Percentiles rank a stretch among this genome's conserved stretches.
Evolutionary conservation across 2,329 filamentous ascomycete genomes (phyloP).

Genomic region (Salinomyces thailandicus): DNA sequence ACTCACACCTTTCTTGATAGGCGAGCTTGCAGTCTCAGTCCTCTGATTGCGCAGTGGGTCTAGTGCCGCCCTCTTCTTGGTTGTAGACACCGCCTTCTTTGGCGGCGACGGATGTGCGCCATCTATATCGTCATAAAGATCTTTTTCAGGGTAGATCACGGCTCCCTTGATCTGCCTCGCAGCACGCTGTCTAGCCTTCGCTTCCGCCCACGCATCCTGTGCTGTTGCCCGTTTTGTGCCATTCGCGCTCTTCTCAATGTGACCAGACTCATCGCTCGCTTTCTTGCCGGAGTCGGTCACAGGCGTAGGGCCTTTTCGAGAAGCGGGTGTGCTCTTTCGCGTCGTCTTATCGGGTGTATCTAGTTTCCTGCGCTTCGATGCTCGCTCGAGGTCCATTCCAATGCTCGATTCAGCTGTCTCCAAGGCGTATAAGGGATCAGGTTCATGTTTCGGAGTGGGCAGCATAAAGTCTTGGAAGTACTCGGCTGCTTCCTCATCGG

Average conservation of each 20-base stretch:
- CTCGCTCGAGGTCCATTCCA: conserved; percentile 18
- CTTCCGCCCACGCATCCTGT: conserved; percentile 10
- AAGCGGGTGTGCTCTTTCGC: conserved; percentile 3
- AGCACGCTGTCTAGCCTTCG: conserved; percentile 10
- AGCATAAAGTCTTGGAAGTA: not conserved
- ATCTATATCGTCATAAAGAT: conserved; percentile 36
- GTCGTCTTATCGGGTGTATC: conserved; percentile 11
- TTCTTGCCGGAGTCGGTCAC: not conserved
- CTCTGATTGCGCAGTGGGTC: conserved; percentile 16
- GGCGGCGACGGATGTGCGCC: conserved; percentile 24
- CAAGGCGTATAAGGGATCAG: too few relatives aligned
- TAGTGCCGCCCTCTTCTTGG: conserved; percentile 8
- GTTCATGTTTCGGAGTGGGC: not conserved
- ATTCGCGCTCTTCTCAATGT: not conserved
- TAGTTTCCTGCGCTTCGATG: conserved; percentile 22
- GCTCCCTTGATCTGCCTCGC: conserved; percentile 6
- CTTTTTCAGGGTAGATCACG: conserved; percentile 9
- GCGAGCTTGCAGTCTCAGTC: conserved; percentile 1
- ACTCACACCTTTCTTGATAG: conserved; percentile 4
- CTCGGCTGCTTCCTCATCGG: not conserved
- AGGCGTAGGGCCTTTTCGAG: conserved; percentile 3
- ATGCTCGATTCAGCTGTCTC: too few relatives aligned
- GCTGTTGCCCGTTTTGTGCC: conserved; percentile 3
- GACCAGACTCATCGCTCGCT: not conserved
- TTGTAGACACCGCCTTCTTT: conserved; percentile 5